These are phyloP conservation scores for Hypholoma fasciculare DNA, from an alignment of 768 basidiomycete genomes.

Conservation along the genomic window DNA sequence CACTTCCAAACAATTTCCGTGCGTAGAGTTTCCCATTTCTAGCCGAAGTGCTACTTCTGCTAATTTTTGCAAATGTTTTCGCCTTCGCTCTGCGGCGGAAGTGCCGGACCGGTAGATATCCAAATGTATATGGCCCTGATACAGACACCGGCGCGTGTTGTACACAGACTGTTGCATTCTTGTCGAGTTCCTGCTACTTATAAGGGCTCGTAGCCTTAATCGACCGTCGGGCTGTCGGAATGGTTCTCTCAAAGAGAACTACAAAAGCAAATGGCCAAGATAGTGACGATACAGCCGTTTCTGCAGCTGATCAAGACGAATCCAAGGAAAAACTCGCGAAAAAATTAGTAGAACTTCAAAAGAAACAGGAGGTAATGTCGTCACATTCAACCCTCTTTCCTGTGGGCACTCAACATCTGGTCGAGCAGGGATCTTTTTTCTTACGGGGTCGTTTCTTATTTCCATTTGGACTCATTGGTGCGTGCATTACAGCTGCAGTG, in stretches of 20 bases:
- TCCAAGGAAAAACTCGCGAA: conserved; percentile 18
- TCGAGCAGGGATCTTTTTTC: conserved; percentile 26
- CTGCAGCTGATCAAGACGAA: neutral
- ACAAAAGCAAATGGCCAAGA: neutral
- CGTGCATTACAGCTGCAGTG: neutral
- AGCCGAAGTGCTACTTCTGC: no score
- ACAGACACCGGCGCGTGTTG: neutral
- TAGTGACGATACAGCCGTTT: neutral
- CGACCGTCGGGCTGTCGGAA: neutral
- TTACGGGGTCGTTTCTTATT: conserved; percentile 61
- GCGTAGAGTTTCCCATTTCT: no score
- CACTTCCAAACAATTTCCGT: no score
- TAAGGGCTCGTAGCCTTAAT: neutral
- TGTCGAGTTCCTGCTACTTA: neutral
- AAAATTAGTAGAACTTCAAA: conserved; percentile 17
- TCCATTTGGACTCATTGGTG: conserved; percentile 65
- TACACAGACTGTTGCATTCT: no score
- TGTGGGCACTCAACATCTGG: neutral
- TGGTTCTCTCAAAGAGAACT: conserved; percentile 14
- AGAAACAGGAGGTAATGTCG: conserved; percentile 14
- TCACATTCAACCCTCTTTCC: neutral
- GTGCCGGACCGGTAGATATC: neutral
- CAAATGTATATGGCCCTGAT: neutral
- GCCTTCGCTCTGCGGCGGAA: neutral
- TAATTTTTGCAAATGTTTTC: neutral